Percentiles rank a stretch among this genome's conserved stretches.
Evolutionary conservation across 805 yeast genomes (phyloP).

Genomic region (Saccharomyces paradoxus): DNA sequence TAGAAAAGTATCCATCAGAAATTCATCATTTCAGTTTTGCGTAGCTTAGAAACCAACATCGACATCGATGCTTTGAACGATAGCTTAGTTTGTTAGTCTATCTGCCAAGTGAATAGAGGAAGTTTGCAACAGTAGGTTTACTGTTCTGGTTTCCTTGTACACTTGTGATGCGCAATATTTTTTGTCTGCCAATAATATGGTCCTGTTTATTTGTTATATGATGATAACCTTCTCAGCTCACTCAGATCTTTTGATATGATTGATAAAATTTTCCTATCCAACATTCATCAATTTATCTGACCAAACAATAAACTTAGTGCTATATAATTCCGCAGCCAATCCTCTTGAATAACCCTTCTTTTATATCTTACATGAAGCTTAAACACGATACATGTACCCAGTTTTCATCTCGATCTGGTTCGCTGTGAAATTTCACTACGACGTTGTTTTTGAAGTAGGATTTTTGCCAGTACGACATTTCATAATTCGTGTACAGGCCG

Average conservation of each 20-base stretch:
- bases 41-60: not conserved
- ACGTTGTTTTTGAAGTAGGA: constrained; percentile 42
- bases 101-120: not conserved
- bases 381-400: constrained; percentile 24
- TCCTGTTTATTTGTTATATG: not conserved
- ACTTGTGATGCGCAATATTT: not conserved
- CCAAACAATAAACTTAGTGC: not conserved
- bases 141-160: not conserved
- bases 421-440: constrained; percentile 30
- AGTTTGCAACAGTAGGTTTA: not conserved
- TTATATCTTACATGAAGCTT: constrained; percentile 16
- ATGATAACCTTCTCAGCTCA: not conserved
- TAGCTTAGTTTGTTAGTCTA: not conserved
- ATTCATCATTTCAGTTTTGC: no score
- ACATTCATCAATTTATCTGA: not conserved
- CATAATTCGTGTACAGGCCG: constrained; percentile 44
- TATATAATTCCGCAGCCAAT: not conserved
- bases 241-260: not conserved
- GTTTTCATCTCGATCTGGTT: constrained; percentile 15
- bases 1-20: not conserved
- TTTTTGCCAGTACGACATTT: constrained; percentile 48
- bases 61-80: not conserved
- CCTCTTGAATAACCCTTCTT: not conserved
- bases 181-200: not conserved
- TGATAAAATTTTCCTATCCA: not conserved